Conservation (phyloP, 257 asterid genomes). For the Fraxinus quadrangulata region DNA sequence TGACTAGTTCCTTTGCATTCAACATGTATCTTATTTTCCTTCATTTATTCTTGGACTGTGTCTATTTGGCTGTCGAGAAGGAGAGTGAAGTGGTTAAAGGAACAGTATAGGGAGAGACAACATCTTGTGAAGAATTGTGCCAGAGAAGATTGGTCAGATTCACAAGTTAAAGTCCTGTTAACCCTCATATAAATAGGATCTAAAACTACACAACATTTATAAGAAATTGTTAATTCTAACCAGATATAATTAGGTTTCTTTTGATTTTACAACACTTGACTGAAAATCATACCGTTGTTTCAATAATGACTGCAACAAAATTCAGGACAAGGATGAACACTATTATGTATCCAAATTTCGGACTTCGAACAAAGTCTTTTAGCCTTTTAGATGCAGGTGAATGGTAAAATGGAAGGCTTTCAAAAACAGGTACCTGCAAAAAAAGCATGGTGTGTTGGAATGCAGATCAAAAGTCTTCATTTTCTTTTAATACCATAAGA, state of each 20-base stretch:
- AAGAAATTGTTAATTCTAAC: neutral
- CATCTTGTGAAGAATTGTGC: neutral
- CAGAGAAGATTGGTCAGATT: neutral
- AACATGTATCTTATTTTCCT: neutral
- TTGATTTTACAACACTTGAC: constrained; percentile 10
- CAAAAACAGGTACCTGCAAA: constrained; percentile 75
- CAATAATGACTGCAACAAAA: constrained; percentile 79
- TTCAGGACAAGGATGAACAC: constrained; percentile 71
- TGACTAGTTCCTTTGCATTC: neutral
- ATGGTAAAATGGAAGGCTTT: constrained; percentile 72
- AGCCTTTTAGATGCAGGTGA: constrained; percentile 65
- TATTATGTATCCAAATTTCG: constrained; percentile 65
- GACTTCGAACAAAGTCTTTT: constrained; percentile 66
- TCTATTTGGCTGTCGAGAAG: neutral
- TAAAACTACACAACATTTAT: neutral
- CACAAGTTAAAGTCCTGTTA: neutral
- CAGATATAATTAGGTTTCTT: neutral
- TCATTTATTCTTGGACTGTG: neutral
- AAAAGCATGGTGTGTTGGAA: constrained; percentile 31
- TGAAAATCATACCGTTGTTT: constrained; percentile 70
- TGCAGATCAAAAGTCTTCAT: constrained; percentile 17
- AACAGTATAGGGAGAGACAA: neutral
- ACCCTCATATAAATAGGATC: neutral
- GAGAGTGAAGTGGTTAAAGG: neutral
- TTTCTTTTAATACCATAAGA: neutral